A percentile compares a stretch with the other conserved stretches of the same genome.
phyloP scores from a whole-genome alignment of 169 alveolate species.

The Plasmodium falciparum region DNA sequence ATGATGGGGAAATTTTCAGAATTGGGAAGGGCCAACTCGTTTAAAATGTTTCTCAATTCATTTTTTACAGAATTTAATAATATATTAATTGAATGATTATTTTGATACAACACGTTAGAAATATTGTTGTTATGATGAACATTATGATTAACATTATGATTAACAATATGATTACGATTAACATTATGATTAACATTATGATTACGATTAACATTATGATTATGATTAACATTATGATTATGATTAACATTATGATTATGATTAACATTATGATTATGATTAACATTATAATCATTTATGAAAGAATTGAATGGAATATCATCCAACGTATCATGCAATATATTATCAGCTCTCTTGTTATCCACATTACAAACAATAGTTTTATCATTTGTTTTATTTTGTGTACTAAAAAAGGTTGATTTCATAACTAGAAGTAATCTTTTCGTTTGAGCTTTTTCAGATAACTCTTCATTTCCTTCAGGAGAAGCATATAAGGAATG shows the following conservation, averaged over 20 bases:
- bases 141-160: background rate
- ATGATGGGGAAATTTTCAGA: conserved; percentile 70
- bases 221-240: background rate
- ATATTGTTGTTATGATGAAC: background rate
- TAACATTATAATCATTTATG: background rate
- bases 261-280: background rate
- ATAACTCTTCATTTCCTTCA: conserved; percentile 71
- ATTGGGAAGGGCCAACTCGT: conserved; percentile 58
- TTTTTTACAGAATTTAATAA: conserved; percentile 45
- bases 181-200: background rate
- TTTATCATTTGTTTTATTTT: background rate
- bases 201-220: background rate
- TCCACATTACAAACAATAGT: background rate
- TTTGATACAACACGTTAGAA: conserved; percentile 17
- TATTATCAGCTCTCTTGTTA: background rate
- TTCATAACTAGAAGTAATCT: conserved; percentile 62
- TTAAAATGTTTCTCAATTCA: conserved; percentile 39
- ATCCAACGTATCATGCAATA: background rate
- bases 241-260: background rate
- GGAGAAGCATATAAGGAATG: conserved; percentile 58
- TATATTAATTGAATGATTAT: conserved; percentile 25
- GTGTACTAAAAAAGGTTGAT: conserved; percentile 8
- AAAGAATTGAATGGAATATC: background rate
- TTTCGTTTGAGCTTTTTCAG: conserved; percentile 29
- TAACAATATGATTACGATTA: too few relatives aligned